These are phyloP conservation scores for Mycena vitilis DNA, from an alignment of 768 basidiomycete genomes.

Conservation along the genomic window DNA sequence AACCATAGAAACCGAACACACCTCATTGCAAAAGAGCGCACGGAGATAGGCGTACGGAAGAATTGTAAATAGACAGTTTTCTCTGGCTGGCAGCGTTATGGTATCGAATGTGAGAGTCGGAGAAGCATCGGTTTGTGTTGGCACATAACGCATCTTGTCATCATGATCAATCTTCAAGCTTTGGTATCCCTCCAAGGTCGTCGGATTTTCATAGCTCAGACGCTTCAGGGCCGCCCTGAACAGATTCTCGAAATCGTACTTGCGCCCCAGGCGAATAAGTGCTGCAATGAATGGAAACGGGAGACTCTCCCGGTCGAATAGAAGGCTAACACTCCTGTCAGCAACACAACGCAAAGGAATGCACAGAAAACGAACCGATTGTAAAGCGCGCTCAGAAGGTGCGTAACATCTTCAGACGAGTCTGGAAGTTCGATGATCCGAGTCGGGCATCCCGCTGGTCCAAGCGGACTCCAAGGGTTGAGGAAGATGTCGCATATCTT, in stretches of 20 bases:
- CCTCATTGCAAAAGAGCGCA: too few species aligned
- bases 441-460: conserved; percentile 29
- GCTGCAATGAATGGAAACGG: conserved; percentile 14
- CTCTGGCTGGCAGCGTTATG: too few species aligned
- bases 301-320: conserved; percentile 5
- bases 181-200: neutral
- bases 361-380: conserved; percentile 19
- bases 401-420: conserved; percentile 22
- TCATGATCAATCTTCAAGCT: too few species aligned
- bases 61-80: too few species aligned
- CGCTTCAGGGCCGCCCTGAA: conserved; percentile 15
- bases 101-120: too few species aligned
- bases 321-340: neutral
- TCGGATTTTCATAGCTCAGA: conserved; percentile 15
- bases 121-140: too few species aligned
- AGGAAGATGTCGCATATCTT: neutral
- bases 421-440: conserved; percentile 28
- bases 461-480: neutral
- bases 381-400: conserved; percentile 32
- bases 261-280: conserved; percentile 15
- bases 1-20: too few species aligned
- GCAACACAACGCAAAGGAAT: too few species aligned
- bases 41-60: too few species aligned
- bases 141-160: too few species aligned
- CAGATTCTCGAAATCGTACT: conserved; percentile 23